Evolutionary conservation across 2,329 filamentous ascomycete species (phyloP), one percentile per base, ranked within the genome.

Genomic region (Huntiella bhutanensis): DNA sequence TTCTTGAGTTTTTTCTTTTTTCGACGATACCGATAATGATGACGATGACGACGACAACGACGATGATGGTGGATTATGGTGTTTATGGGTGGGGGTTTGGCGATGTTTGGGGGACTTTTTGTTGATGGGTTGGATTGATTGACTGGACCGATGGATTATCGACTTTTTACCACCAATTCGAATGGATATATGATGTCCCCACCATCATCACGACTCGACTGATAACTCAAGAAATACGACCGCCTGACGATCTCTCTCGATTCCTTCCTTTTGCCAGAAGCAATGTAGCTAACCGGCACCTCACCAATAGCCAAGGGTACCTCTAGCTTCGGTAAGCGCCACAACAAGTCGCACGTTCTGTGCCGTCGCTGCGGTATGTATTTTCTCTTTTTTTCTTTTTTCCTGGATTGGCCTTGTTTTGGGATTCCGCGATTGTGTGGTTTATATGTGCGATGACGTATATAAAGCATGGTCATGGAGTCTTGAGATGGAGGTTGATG

Each of bases 271-370:
- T 38, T 42, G 38, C 32, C 43, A 16, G 35, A 39, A 41, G 16
- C 17, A 39, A 39, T 47, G 41, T 47, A 41, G 49, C 50, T 28
- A 28, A 28, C 22, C 22, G 22, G 22, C 22, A 8, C 22, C 22
- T 28, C 22, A 12, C n/a, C 32, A 45, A 58, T 56, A 71, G 68
- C 68, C 58, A 71, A 71, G 68, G 69, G 69, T 66, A 71, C 69
- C 58, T 69, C 67, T 60, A 70, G 67, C 60, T 70, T 70, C 60
- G 67, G 67, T 63, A 70, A 70, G 63, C 65, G 85, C 78, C 85
- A 92, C 77, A 93, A 88, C 79, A 93, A 93, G 80, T 85, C 86
- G 75, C 87, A 95, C 80, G 86, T 81, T 67, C 73, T 95, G 69
- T 95, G 87, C 83, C 82, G 87, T 77, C 87, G 87, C 73, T 95